Base-by-base conservation (phyloP, 1,284 basidiomycete genomes). In the Spongiforma sp. region DNA sequence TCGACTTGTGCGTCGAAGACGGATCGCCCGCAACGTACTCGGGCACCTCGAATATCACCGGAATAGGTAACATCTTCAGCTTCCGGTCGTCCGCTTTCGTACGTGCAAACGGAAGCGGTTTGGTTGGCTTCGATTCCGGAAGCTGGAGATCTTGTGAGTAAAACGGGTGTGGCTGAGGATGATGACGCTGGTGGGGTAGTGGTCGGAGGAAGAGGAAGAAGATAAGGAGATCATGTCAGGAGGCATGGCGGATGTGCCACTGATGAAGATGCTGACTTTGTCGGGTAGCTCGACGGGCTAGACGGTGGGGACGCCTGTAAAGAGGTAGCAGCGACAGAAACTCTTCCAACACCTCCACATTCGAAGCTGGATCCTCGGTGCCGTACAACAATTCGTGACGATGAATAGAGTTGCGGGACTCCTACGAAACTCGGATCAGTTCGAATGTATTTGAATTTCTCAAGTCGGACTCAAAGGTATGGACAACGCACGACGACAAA, bases 311-410 rank as follows among this genome's bases (percentile, higher is more conserved):
- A n/a, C n/a, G n/a, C n/a, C n/a, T n/a, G n/a, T n/a, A n/a, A n/a
- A n/a, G n/a, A n/a, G n/a, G n/a, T n/a, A n/a, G n/a, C n/a, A n/a
- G n/a, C n/a, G n/a, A n/a, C n/a, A n/a, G n/a, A n/a, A n/a, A n/a
- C n/a, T n/a, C n/a, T n/a, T n/a, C n/a, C n/a, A n/a, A n/a, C n/a
- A n/a, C n/a, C n/a, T n/a, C n/a, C n/a, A n/a, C n/a, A n/a, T n/a
- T n/a, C n/a, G n/a, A n/a, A n/a, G n/a, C n/a, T n/a, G n/a, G 5
- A 89, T 71, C 63, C 78, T 82, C n/a, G 90, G 76, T 11, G 86
- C 82, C 3, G 84, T 80, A 15, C 86, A 83, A 5, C 90, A 73
- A 72, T 91, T 88, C 89, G 64, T n/a, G n/a, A n/a, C n/a, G n/a
- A n/a, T n/a, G n/a, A n/a, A n/a, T n/a, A n/a, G n/a, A n/a, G n/a